Evolutionary conservation across 192 early-diverging fungal species (phyloP).

Genomic region (Podila epigama): DNA sequence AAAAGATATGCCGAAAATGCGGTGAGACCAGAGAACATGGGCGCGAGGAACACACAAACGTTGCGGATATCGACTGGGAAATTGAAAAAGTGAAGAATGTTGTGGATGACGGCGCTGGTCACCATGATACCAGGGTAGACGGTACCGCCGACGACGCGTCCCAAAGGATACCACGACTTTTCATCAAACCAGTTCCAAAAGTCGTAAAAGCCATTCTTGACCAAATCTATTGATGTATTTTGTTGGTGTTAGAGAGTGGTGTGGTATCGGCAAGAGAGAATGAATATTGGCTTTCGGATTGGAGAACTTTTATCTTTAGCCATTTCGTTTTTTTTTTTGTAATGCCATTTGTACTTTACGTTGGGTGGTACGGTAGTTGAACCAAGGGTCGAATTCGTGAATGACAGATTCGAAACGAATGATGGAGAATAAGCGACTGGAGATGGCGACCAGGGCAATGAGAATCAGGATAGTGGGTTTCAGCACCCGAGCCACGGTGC

Average conservation of each 20-base stretch:
- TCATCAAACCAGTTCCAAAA: conserved; percentile 99
- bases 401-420: conserved; percentile 98
- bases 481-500: conserved; percentile 60
- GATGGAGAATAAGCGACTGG: conserved; percentile 95
- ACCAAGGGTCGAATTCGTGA: conserved; percentile 99
- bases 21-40: conserved; percentile 96
- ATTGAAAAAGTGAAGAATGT: conserved; percentile 90
- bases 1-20: conserved; percentile 94
- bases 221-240: no score
- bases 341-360: conserved; percentile 14
- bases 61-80: conserved; percentile 98
- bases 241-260: no score
- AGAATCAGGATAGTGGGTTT: conserved; percentile 89
- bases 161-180: conserved; percentile 97
- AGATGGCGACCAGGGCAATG: conserved; percentile 87
- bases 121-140: conserved; percentile 99
- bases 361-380: conserved; percentile 97
- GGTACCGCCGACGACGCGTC: conserved; percentile 98
- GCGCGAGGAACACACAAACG: conserved; percentile 97
- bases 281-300: background rate
- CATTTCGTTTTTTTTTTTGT: no score
- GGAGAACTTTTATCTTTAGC: background rate
- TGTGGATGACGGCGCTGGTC: conserved; percentile 94
- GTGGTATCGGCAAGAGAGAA: no score
- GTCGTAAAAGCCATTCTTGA: conserved; percentile 93